Evolutionary conservation across 2,329 filamentous ascomycete species (phyloP), one percentile per base, ranked within the genome.

Genomic region (Cordyceps militaris): DNA sequence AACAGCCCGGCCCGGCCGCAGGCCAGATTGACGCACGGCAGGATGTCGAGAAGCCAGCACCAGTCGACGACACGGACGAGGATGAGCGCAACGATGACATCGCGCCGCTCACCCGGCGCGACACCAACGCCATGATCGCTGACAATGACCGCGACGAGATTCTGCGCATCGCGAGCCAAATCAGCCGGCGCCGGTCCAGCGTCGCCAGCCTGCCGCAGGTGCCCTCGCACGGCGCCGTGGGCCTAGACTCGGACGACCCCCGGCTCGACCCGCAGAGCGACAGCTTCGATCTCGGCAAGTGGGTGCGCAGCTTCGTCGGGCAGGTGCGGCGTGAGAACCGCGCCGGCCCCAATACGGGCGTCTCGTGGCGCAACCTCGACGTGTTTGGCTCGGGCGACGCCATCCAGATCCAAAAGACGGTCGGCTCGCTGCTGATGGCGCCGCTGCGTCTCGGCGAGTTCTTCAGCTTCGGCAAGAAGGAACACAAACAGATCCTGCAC

Each of bases 371-470:
- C 60, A 77, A 87, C 53, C 76, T 90, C 34, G 81, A 80, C 57
- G 84, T 91, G 0, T 85, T 77, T 6, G 87, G 87, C 0, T 84
- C 84, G 0, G 87, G 86, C 0, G 78, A 80, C 2, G 84, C 85
- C 0, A 67, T 91, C 24, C 85, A 89, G 61, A 73, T 89, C 1
- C 88, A 91, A 66, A 76, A 84, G 57, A 89, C 82, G 2, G 84
- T 91, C 3, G 77, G 74, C 2, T 84, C 83, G 1, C 70, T 83
- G 8, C 66, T 88, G 23, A 68, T 80, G 60, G 74, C 80, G 0
- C 87, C 84, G 0, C 70, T 88, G 23, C 76, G 82, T 1, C 66
- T 82, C 0, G 74, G 79, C 1, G 81, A 88, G 58, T 71, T 79
- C 43, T 74, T 88, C 51, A 78, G 74, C 23, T 75, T 73, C 14